Evolutionary conservation across 2,329 filamentous ascomycete genomes (phyloP).

Genomic region (Xylariaceae sp.): DNA sequence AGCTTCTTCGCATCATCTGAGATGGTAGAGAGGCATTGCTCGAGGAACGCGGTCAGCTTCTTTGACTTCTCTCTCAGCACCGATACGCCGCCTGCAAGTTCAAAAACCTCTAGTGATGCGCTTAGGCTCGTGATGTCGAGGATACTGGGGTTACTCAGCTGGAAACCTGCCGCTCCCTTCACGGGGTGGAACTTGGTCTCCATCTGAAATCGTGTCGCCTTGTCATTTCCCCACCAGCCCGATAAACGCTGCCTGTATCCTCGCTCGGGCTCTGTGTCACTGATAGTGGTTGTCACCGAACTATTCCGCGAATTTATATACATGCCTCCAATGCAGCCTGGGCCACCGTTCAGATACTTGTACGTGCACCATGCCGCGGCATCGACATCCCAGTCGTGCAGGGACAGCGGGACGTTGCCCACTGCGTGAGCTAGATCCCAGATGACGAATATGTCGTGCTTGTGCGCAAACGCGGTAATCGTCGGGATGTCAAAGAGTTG

Average conservation of each 20-base stretch:
- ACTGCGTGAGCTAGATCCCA: conserved; percentile 83
- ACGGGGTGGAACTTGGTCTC: conserved; percentile 73
- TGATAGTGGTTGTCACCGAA: conserved; percentile 37
- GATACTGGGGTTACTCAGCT: conserved; percentile 74
- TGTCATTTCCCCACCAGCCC: conserved; percentile 84
- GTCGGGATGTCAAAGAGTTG: conserved; percentile 74
- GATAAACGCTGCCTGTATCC: conserved; percentile 59
- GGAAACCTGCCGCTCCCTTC: conserved; percentile 73
- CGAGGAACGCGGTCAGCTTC: conserved; percentile 68
- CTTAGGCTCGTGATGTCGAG: conserved; percentile 72
- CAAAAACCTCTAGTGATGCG: conserved; percentile 73
- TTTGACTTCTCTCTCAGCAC: conserved; percentile 68
- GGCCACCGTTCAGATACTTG: conserved; percentile 80
- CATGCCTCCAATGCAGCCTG: conserved; percentile 71
- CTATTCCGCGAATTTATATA: conserved; percentile 74
- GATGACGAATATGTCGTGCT: conserved; percentile 67
- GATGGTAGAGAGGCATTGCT: conserved; percentile 55
- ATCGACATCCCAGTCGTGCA: conserved; percentile 80
- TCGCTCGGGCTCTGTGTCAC: conserved; percentile 39
- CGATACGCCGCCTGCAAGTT: conserved; percentile 61
- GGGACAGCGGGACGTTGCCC: conserved; percentile 71
- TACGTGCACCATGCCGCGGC: conserved; percentile 81
- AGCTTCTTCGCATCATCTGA: conserved; percentile 38
- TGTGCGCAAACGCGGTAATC: conserved; percentile 72
- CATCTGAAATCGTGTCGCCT: conserved; percentile 72